These are phyloP conservation scores for Termitomyces sp. DNA, from an alignment of 768 basidiomycete species.

Conservation along the genomic window DNA sequence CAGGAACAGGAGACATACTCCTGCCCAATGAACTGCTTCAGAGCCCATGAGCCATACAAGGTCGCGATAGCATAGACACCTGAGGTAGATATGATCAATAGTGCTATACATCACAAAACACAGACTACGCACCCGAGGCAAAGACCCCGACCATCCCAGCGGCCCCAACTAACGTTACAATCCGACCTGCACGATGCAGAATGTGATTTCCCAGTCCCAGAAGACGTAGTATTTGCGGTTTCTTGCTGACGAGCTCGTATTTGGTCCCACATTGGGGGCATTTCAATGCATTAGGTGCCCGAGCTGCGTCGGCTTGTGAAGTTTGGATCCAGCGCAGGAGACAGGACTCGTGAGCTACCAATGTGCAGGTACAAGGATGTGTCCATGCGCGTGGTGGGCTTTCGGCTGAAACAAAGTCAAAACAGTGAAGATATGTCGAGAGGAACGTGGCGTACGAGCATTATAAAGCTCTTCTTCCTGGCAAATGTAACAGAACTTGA, in stretches of 20 bases:
- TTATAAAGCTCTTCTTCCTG: constrained; percentile 65
- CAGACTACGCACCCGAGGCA: constrained; percentile 49
- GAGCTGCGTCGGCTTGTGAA: constrained; percentile 52
- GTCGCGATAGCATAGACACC: constrained; percentile 49
- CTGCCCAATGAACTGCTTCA: constrained; percentile 64
- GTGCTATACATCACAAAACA: constrained; percentile 6
- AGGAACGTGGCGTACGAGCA: constrained; percentile 29
- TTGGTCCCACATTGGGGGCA: constrained; percentile 72
- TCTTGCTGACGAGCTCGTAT: constrained; percentile 67
- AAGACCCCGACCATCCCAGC: constrained; percentile 52
- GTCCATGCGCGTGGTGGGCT: constrained; percentile 61
- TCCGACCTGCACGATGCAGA: constrained; percentile 48
- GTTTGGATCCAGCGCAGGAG: constrained; percentile 78
- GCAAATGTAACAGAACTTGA: constrained; percentile 82
- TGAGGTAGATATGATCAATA: constrained; percentile 10
- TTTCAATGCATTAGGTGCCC: constrained; percentile 65
- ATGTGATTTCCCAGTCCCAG: constrained; percentile 49
- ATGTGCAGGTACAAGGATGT: constrained; percentile 78
- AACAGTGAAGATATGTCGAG: background rate
- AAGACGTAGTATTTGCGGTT: constrained; percentile 47
- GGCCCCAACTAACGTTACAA: constrained; percentile 47
- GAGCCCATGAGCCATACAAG: constrained; percentile 69
- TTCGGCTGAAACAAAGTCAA: constrained; percentile 30
- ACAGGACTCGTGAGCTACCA: constrained; percentile 78
- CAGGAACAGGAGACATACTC: constrained; percentile 40